These are phyloP conservation scores for Mucuna pruriens DNA, from an alignment of 306 rosid genomes.

Conservation along the genomic window DNA sequence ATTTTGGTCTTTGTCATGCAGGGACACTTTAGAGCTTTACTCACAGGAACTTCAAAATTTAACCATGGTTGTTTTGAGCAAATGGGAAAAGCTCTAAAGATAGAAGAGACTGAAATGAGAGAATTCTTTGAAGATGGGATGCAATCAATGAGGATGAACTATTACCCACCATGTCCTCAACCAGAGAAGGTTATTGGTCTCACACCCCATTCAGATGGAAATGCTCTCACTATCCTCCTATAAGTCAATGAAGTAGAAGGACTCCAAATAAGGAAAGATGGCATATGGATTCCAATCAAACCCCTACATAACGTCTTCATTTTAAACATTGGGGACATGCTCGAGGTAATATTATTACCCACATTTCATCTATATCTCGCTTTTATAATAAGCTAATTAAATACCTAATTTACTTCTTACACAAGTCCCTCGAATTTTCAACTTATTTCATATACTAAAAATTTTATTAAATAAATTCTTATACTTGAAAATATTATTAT, in stretches of 20 bases:
- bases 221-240: constrained; percentile 46
- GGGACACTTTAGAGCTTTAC: constrained; percentile 50
- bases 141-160: constrained; percentile 46
- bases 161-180: constrained; percentile 57
- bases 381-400: too few relatives aligned
- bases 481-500: too few relatives aligned
- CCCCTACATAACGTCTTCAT: constrained; percentile 52
- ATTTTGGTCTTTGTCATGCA: constrained; percentile 40
- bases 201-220: constrained; percentile 56
- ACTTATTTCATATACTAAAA: too few relatives aligned
- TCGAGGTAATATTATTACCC: constrained; percentile 39
- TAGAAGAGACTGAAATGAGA: constrained; percentile 33
- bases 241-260: constrained; percentile 52
- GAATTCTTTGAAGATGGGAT: constrained; percentile 39
- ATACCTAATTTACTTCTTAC: too few relatives aligned
- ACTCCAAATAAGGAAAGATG: constrained; percentile 48
- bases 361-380: background rate
- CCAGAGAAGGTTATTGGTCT: constrained; percentile 53
- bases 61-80: constrained; percentile 30
- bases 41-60: constrained; percentile 29
- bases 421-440: too few relatives aligned
- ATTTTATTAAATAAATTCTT: too few relatives aligned
- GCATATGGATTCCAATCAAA: constrained; percentile 41
- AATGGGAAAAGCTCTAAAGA: constrained; percentile 37
- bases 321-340: constrained; percentile 47